A percentile compares a stretch with the other conserved stretches of the same genome.
Evolutionary conservation across 768 basidiomycete species (phyloP).

Genomic region (Rhizopogon vinicolor): DNA sequence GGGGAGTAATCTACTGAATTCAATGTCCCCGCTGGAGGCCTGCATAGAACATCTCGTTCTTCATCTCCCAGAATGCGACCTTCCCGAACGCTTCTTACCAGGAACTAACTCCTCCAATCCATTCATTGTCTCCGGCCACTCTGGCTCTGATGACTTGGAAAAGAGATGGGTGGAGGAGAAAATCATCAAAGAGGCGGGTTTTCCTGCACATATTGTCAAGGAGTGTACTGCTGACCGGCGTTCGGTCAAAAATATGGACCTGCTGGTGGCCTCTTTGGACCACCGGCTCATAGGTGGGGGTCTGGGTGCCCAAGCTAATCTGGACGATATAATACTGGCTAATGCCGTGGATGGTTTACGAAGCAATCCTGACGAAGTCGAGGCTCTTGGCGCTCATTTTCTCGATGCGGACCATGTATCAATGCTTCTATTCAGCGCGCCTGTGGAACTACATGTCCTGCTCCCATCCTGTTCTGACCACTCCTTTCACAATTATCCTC

Average conservation of each 20-base stretch:
- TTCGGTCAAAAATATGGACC: conserved; percentile 44
- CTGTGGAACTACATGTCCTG: conserved; percentile 64
- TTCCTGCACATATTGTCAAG: conserved; percentile 68
- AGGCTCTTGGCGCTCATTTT: conserved; percentile 53
- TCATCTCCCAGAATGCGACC: conserved; percentile 81
- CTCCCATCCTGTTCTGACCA: conserved; percentile 43
- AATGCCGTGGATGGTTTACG: conserved; percentile 7
- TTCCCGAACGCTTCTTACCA: conserved; percentile 70
- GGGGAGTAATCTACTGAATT: conserved; percentile 55
- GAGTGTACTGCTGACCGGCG: conserved; percentile 37
- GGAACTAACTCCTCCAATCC: conserved; percentile 61
- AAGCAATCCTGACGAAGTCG: conserved; percentile 35
- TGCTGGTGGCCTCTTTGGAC: conserved; percentile 53
- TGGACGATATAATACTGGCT: conserved; percentile 22
- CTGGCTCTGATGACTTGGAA: conserved; percentile 59
- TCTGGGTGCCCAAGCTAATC: conserved; percentile 23
- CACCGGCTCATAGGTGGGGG: conserved; percentile 47
- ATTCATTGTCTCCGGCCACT: conserved; percentile 62
- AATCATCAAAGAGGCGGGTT: conserved; percentile 79
- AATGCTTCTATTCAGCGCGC: conserved; percentile 63
- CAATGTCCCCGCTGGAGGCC: conserved; percentile 65
- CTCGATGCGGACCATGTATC: conserved; percentile 42
- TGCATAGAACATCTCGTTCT: conserved; percentile 83
- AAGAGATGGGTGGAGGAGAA: conserved; percentile 78
- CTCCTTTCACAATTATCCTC: conserved; percentile 45